Base-by-base conservation (phyloP, 2,329 filamentous ascomycete species). In the Chrysosporium keratinophilum region DNA sequence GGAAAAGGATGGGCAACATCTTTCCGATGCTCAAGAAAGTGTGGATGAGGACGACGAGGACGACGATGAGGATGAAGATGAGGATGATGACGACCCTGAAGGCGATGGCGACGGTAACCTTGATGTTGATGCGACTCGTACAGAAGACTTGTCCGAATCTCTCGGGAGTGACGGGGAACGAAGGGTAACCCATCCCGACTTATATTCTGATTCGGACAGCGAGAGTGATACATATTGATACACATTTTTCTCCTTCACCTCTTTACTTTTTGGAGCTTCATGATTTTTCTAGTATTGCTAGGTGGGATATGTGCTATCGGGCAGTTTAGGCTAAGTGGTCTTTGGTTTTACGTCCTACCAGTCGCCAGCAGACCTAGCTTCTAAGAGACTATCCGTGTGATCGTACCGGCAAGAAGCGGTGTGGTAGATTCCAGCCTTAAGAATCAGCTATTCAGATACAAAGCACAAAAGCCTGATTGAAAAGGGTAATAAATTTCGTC, bases 151-250 rank as follows among this genome's bases (percentile, higher is more conserved):
- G n/a, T 37, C 50, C 0, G 61, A 63, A 12, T 62, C 58, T 2
- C 57, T 53, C 31, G 51, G 56, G 1, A 60, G 59, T 17, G 62
- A 41, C 56, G 58, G 23, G 54, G 60, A 6, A 60, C 59, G 20
- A 60, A 63, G 17, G 59, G 59, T 3, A 57, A 62, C 45, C 1
- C 58, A 57, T 37, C 59, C 58, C 1, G 65, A 68, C 15, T 62
- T 70, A 5, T 68, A 72, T 60, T 62, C 66, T 56, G 69, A 70
- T 57, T 49, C 67, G 55, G 69, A 70, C 62, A 60, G 57, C 11
- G 61, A 62, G 12, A 56, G 55, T 41, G 54, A 58, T 53, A 41
- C 48, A 41, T 43, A 45, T 28, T 35, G 42, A 48, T 40, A 19
- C 10, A 46, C 28, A 28, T 28, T 28, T 28, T 28, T 28, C 23